Conservation (phyloP, 768 basidiomycete genomes). For the Podaxis rugospora region DNA sequence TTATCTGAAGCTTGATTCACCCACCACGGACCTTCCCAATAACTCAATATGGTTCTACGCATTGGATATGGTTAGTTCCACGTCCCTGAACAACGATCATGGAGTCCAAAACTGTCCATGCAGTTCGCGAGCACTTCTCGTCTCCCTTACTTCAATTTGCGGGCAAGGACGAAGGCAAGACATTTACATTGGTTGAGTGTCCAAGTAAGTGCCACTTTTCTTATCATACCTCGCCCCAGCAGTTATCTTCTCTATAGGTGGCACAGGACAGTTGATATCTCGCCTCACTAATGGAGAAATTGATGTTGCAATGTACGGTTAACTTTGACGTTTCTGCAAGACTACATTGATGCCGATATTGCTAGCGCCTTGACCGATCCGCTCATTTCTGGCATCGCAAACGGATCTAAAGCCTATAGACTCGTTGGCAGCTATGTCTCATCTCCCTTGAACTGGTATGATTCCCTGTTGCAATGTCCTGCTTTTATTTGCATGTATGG, state of each 20-base stretch:
- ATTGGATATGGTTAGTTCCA: slow-evolving; percentile 41
- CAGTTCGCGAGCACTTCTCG: slow-evolving; percentile 88
- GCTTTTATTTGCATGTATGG: not conserved
- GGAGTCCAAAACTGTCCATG: not conserved
- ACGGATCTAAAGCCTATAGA: slow-evolving; percentile 83
- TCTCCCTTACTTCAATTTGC: slow-evolving; percentile 88
- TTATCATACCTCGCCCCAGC: slow-evolving; percentile 11
- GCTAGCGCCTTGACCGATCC: slow-evolving; percentile 80
- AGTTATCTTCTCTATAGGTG: slow-evolving; percentile 43
- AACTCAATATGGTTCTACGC: slow-evolving; percentile 28
- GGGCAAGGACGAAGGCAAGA: slow-evolving; percentile 58
- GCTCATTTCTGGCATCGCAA: slow-evolving; percentile 88
- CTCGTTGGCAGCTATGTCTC: slow-evolving; percentile 90
- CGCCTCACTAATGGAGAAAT: slow-evolving; percentile 72
- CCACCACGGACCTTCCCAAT: not conserved
- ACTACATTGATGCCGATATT: not conserved
- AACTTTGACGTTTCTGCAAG: no score
- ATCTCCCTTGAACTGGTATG: slow-evolving; percentile 83
- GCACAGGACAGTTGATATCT: slow-evolving; percentile 80
- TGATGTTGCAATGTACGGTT: slow-evolving; percentile 69
- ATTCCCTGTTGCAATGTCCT: not conserved
- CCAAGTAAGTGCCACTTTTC: slow-evolving; percentile 51
- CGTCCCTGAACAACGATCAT: not conserved
- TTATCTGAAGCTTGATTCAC: not conserved
- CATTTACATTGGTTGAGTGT: slow-evolving; percentile 85